Conservation (phyloP, 208 protist genomes). For the Naegleria gruberi region DNA sequence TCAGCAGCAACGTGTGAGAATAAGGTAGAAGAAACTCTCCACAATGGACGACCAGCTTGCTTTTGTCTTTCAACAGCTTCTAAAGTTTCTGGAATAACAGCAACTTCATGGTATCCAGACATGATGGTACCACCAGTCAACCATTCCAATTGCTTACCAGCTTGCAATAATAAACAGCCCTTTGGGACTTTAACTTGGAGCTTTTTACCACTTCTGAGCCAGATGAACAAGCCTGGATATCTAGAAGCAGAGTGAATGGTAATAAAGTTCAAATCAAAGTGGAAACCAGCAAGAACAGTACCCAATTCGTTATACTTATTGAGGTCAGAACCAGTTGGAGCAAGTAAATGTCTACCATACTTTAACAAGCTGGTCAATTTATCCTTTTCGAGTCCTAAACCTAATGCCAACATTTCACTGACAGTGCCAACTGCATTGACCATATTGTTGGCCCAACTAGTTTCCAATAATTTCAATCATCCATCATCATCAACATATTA, state of each 20-base stretch:
- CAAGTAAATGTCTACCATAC: constrained; percentile 54
- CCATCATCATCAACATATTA: too few species aligned
- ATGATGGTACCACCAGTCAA: constrained; percentile 49
- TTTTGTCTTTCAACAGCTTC: constrained; percentile 20
- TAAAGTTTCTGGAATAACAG: constrained; percentile 45
- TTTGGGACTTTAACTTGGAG: constrained; percentile 42
- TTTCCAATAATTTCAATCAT: too few species aligned
- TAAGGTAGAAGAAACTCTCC: constrained; percentile 58
- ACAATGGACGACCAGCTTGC: constrained; percentile 33
- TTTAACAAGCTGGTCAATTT: constrained; percentile 38
- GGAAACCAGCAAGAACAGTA: constrained; percentile 54
- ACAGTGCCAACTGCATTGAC: constrained; percentile 37
- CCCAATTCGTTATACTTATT: constrained; percentile 32
- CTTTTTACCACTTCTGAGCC: constrained; percentile 44
- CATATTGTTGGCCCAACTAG: constrained; percentile 37
- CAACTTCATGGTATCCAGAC: constrained; percentile 57
- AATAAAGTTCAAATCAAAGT: constrained; percentile 62
- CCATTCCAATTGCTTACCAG: constrained; percentile 60
- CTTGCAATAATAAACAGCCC: constrained; percentile 57
- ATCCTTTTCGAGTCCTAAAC: constrained; percentile 34
- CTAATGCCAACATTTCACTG: constrained; percentile 41
- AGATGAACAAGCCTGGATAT: constrained; percentile 55
- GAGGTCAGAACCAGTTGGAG: constrained; percentile 56
- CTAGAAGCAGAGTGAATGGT: constrained; percentile 56
- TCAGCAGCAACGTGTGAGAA: constrained; percentile 56